Evolutionary conservation across 495 filamentous ascomycete genomes (phyloP).

Genomic region (Tuber umbilicatum): DNA sequence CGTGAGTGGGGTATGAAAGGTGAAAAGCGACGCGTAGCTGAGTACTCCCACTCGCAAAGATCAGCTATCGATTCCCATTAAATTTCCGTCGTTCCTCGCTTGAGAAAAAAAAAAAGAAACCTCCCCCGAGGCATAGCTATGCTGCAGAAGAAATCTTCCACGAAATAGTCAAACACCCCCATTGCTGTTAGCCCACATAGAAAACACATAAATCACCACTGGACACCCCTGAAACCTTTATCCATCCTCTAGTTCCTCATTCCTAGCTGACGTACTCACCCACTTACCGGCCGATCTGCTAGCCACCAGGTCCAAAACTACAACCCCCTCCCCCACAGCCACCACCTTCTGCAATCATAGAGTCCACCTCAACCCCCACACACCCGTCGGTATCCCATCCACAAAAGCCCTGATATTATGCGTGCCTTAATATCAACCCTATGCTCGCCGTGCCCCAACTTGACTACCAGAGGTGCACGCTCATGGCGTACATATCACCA

Average conservation of each 20-base stretch:
- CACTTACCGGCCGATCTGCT: slow-evolving; percentile 47
- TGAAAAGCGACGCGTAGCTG: background rate
- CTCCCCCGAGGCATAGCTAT: slow-evolving; percentile 25
- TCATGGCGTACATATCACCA: slow-evolving; percentile 54
- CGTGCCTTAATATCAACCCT: slow-evolving; percentile 49
- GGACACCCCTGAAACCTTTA: slow-evolving; percentile 44
- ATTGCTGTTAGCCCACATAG: slow-evolving; percentile 25
- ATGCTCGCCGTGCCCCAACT: slow-evolving; percentile 49
- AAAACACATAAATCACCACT: slow-evolving; percentile 42
- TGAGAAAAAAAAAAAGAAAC: too few relatives aligned
- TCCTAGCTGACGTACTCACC: slow-evolving; percentile 50
- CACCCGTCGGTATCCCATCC: slow-evolving; percentile 45
- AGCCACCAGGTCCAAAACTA: slow-evolving; percentile 50
- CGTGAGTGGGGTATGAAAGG: slow-evolving; percentile 1
- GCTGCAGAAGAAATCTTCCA: slow-evolving; percentile 51
- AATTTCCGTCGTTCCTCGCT: background rate
- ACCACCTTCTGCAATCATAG: slow-evolving; percentile 37
- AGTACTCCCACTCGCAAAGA: background rate
- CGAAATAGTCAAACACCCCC: slow-evolving; percentile 52
- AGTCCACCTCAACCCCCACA: slow-evolving; percentile 46
- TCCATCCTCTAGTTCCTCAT: slow-evolving; percentile 42
- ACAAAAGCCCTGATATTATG: slow-evolving; percentile 53
- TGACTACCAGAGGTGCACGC: slow-evolving; percentile 48
- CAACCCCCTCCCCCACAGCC: slow-evolving; percentile 40
- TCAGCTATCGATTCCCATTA: background rate